These are phyloP conservation scores for Aspergillus biplanus DNA, from an alignment of 495 filamentous ascomycete genomes.

Conservation along the genomic window DNA sequence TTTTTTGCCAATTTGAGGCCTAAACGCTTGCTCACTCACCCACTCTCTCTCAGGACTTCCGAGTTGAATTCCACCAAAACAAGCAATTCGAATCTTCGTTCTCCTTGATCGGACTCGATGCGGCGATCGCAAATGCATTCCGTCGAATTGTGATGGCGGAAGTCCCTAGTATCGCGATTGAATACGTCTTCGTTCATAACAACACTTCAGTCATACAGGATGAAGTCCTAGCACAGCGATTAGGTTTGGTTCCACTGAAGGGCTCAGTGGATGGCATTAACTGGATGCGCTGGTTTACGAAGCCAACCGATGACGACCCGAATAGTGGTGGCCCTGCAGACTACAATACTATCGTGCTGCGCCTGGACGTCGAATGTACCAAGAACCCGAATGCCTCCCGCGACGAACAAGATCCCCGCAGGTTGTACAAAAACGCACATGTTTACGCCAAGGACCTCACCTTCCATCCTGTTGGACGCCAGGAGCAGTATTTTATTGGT, in stretches of 20 bases:
- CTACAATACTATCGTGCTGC: conserved; percentile 77
- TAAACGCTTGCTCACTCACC: conserved; percentile 20
- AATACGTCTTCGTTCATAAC: conserved; percentile 85
- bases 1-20: background rate
- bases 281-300: conserved; percentile 77
- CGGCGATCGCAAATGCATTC: conserved; percentile 95
- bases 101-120: conserved; percentile 89
- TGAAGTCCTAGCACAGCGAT: conserved; percentile 86
- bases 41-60: conserved; percentile 55
- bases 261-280: conserved; percentile 74
- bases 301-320: conserved; percentile 56
- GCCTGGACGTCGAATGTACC: conserved; percentile 74
- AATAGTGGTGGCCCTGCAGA: conserved; percentile 60
- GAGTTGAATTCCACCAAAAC: conserved; percentile 82
- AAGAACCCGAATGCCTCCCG: conserved; percentile 69
- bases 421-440: conserved; percentile 81
- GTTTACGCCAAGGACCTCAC: conserved; percentile 84
- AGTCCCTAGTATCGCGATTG: conserved; percentile 91
- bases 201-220: conserved; percentile 98
- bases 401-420: conserved; percentile 76
- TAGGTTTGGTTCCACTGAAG: conserved; percentile 88
- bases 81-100: conserved; percentile 75
- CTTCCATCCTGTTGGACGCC: conserved; percentile 74
- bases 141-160: conserved; percentile 96
- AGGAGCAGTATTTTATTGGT: conserved; percentile 67